Base-by-base conservation (phyloP, 2,329 filamentous ascomycete genomes). In the Dothideomycetes sp. region DNA sequence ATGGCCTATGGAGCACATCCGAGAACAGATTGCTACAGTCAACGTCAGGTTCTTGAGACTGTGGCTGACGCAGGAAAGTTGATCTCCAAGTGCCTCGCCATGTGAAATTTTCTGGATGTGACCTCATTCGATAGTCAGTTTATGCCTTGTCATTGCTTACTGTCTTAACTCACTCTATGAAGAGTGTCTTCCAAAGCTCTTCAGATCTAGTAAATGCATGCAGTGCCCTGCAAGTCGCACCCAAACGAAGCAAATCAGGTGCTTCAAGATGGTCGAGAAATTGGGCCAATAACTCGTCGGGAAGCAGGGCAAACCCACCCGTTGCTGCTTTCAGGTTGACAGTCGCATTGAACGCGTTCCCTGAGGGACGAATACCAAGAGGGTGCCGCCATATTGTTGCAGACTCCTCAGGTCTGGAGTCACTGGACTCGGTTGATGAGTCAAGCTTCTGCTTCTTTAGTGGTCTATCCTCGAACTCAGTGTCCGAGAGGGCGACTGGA, bases 1-100 rank as follows among this genome's bases (percentile, higher is more conserved):
- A 96, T 0, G 89, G 89, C 8, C 88, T 77, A 61, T 95, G 85
- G 17, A 96, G 71, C 6, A 84, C 79, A 61, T 98, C 89, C 11
- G 89, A 95, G 61, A 84, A 96, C 37, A 96, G 77, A 52, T 79
- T 76, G 37, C 72, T 72, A 63, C 88, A 94, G 51, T 82, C 73
- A 24, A 94, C 66, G 10, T 63, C 67, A 25, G 76, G 70, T 33
- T 74, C 68, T 43, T 70, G 64, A 11, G 62, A 59, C 11, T 68
- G 58, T 1, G 70, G 65, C 11, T 84, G 66, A 24, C 71, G 70
- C 27, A 94, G 70, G 51, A 81, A 76, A 1, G 87, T 93, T 20
- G 80, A 77, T 50, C 84, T 79, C 89, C 89, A 96, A 39, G 83
- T 82, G 31, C 85, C 84, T 53, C 70, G 76, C 89, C 88, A 95